Conservation (phyloP, 495 filamentous ascomycete genomes). For the Tuber umbilicatum region DNA sequence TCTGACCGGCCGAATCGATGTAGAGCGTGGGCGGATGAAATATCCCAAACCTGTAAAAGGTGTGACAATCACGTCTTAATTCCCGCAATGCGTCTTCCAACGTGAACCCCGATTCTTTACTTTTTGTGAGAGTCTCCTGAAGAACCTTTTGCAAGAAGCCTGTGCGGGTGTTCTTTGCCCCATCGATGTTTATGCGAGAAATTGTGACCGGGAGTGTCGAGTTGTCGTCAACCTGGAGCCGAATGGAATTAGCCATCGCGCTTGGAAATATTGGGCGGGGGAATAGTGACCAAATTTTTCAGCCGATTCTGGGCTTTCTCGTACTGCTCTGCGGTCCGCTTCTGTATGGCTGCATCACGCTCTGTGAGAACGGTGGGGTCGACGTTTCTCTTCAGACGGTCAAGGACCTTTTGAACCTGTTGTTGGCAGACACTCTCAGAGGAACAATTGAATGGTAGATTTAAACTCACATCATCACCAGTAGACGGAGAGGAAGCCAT, state of each 20-base stretch:
- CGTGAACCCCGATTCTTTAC: not conserved
- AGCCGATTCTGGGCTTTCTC: constrained; percentile 61
- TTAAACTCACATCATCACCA: constrained; percentile 49
- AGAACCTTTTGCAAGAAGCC: constrained; percentile 74
- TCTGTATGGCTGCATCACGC: constrained; percentile 57
- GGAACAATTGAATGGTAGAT: constrained; percentile 4
- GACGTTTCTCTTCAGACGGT: constrained; percentile 55
- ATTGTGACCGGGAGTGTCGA: constrained; percentile 73
- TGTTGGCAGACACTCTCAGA: not conserved
- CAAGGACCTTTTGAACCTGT: constrained; percentile 52
- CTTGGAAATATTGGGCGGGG: not conserved
- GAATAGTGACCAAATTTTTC: constrained; percentile 48
- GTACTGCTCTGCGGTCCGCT: constrained; percentile 57
- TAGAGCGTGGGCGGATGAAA: not conserved
- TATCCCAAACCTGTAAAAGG: constrained; percentile 1
- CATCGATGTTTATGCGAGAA: constrained; percentile 70
- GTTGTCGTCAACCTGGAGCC: constrained; percentile 63
- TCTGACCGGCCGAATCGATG: not conserved
- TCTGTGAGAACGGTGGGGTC: constrained; percentile 58
- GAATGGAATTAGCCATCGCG: not conserved
- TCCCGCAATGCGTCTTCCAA: not conserved
- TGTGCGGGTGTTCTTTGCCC: constrained; percentile 67
- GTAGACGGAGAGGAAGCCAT: constrained; percentile 50
- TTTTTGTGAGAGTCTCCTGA: constrained; percentile 56
- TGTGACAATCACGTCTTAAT: not conserved